Conservation (phyloP, 139 green algal species). For the Deuterostichococcus epilithicus region DNA sequence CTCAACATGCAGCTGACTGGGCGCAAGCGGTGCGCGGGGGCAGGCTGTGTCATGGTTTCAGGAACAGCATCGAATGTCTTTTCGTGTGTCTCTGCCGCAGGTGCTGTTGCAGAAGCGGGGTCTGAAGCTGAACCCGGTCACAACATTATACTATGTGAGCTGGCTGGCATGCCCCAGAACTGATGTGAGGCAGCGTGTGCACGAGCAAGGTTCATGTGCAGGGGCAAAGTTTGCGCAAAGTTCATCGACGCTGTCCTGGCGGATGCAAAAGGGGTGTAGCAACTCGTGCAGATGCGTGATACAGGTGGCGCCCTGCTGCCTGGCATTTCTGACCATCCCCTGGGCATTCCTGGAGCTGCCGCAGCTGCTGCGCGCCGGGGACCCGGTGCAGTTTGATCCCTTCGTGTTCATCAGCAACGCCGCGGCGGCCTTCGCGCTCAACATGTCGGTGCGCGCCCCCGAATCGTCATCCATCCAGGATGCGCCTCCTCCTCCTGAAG, state of each 20-base stretch:
- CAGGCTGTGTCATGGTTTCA: too few species aligned
- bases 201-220: too few species aligned
- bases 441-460: slow-evolving; percentile 37
- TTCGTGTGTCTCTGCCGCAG: neutral
- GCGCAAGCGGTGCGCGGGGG: too few species aligned
- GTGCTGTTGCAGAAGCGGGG: slow-evolving; percentile 86
- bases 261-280: too few species aligned
- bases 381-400: slow-evolving; percentile 54
- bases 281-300: slow-evolving; percentile 37
- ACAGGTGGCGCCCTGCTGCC: slow-evolving; percentile 46
- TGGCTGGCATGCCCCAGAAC: too few species aligned
- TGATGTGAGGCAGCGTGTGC: too few species aligned
- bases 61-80: neutral
- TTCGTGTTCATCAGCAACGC: slow-evolving; percentile 87
- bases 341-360: slow-evolving; percentile 30
- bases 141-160: slow-evolving; percentile 88
- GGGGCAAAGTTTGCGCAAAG: too few species aligned
- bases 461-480: neutral
- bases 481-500: neutral
- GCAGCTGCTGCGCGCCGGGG: slow-evolving; percentile 14
- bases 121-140: slow-evolving; percentile 82
- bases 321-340: slow-evolving; percentile 29
- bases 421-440: slow-evolving; percentile 75
- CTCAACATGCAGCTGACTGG: too few species aligned
- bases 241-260: too few species aligned